Evolutionary conservation across 371 early-diverging fungal species (phyloP).

Genomic region (Circinella umbellata): DNA sequence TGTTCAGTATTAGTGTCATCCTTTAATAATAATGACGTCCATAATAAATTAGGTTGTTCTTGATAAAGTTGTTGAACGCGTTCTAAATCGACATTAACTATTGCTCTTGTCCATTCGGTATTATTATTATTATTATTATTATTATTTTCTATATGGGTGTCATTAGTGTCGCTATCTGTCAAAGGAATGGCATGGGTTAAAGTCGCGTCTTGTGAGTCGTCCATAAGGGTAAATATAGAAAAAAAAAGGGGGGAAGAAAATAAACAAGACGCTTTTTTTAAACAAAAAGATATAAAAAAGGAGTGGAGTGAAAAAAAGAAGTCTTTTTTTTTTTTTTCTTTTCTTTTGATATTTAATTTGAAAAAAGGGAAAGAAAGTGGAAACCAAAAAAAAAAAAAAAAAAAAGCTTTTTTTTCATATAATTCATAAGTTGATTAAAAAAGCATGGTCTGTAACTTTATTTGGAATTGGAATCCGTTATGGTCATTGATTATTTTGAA

Average conservation of each 20-base stretch:
- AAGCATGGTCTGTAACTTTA: conserved; percentile 16
- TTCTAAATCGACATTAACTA: conserved; percentile 30
- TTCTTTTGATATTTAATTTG: no score
- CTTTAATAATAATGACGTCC: conserved; percentile 30
- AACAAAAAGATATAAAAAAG: conserved; percentile 8
- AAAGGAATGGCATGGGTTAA: conserved; percentile 11
- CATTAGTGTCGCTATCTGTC: conserved; percentile 13
- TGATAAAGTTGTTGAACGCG: conserved; percentile 22
- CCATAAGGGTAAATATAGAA: no score
- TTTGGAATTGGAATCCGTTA: conserved; percentile 5
- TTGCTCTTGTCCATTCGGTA: conserved; percentile 40
- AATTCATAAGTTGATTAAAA: background rate
- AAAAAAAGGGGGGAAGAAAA: no score
- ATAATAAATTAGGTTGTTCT: conserved; percentile 36
- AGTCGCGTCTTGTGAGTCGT: no score
- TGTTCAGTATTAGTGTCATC: conserved; percentile 18
- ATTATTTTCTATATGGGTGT: background rate
- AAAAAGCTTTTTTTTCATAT: no score
- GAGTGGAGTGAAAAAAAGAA: background rate
- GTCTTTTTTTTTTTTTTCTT: background rate
- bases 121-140: background rate
- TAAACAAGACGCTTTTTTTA: no score
- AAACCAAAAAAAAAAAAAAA: no score
- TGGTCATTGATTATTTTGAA: no score
- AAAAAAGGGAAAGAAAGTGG: no score